These are phyloP conservation scores for Amanita brunnescens DNA, from an alignment of 768 basidiomycete species.

Conservation along the genomic window DNA sequence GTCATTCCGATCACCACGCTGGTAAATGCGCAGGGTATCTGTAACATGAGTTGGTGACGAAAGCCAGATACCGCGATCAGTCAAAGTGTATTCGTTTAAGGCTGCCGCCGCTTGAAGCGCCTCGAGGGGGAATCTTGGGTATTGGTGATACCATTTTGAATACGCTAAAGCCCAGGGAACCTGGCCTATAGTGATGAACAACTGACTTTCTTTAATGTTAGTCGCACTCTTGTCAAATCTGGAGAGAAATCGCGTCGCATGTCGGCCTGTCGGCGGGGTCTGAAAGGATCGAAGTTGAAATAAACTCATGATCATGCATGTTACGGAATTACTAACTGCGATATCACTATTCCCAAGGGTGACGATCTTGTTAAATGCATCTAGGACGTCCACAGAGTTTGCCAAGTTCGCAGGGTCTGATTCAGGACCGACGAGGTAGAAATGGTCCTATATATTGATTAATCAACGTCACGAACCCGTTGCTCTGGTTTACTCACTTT, in stretches of 20 bases:
- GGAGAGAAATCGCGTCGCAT: slow-evolving; percentile 41
- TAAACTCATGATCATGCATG: background rate
- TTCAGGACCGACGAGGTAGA: slow-evolving; percentile 38
- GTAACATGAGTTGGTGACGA: slow-evolving; percentile 28
- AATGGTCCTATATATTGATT: slow-evolving; percentile 34
- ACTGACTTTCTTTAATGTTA: slow-evolving; percentile 45
- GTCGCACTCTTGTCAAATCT: slow-evolving; percentile 53
- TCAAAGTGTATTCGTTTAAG: slow-evolving; percentile 44
- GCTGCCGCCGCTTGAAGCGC: slow-evolving; percentile 38
- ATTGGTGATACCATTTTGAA: slow-evolving; percentile 54
- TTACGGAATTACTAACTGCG: slow-evolving; percentile 30
- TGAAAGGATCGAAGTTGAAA: slow-evolving; percentile 10
- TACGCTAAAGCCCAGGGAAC: slow-evolving; percentile 46
- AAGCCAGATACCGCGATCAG: slow-evolving; percentile 42
- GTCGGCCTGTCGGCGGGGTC: slow-evolving; percentile 20
- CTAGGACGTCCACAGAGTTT: slow-evolving; percentile 23
- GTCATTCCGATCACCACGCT: slow-evolving; percentile 33
- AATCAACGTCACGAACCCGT: background rate
- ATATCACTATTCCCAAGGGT: slow-evolving; percentile 33
- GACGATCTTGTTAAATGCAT: slow-evolving; percentile 42
- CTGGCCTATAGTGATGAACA: slow-evolving; percentile 46
- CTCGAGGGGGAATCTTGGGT: slow-evolving; percentile 42
- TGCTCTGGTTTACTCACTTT: slow-evolving; percentile 22
- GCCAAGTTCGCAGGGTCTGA: slow-evolving; percentile 36
- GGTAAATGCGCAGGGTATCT: slow-evolving; percentile 27